A percentile compares a stretch with the other conserved stretches of the same genome.
phyloP scores from a whole-genome alignment of 179 eudicot genomes.

The Gypsophila paniculata region DNA sequence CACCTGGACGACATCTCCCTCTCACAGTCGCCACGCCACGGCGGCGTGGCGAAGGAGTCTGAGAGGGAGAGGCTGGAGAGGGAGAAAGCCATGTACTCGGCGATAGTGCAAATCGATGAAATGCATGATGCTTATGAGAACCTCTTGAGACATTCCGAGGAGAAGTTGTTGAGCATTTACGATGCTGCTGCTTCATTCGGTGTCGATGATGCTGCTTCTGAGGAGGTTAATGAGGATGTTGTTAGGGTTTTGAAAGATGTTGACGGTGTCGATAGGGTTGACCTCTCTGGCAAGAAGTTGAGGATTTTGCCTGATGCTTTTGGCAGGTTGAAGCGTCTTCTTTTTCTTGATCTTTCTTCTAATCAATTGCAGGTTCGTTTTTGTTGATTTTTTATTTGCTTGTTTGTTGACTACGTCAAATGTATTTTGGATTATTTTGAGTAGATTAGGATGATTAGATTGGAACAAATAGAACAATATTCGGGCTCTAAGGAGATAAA shows the following conservation, averaged over 20 bases:
- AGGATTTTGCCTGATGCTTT: slow-evolving; percentile 68
- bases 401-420: too few species aligned
- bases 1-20: slow-evolving; percentile 49
- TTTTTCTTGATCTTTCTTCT: slow-evolving; percentile 58
- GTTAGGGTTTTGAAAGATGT: slow-evolving; percentile 42
- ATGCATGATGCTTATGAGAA: slow-evolving; percentile 69
- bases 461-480: too few species aligned
- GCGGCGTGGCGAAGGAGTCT: slow-evolving; percentile 17
- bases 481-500: too few species aligned
- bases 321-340: slow-evolving; percentile 48
- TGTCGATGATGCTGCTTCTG: too few species aligned
- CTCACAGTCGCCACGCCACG: slow-evolving; percentile 4
- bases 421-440: too few species aligned
- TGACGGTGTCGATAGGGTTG: slow-evolving; percentile 43
- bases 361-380: slow-evolving; percentile 46
- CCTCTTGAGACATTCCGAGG: slow-evolving; percentile 56
- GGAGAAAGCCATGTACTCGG: slow-evolving; percentile 50
- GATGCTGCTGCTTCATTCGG: too few species aligned
- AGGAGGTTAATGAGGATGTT: slow-evolving; percentile 66
- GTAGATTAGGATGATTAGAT: too few species aligned
- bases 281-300: slow-evolving; percentile 50
- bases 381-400: too few species aligned
- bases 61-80: slow-evolving; percentile 40
- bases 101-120: slow-evolving; percentile 63
- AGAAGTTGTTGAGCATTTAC: slow-evolving; percentile 59